Base-by-base conservation (phyloP, 2,329 filamentous ascomycete species). In the Huntiella omanensis region DNA sequence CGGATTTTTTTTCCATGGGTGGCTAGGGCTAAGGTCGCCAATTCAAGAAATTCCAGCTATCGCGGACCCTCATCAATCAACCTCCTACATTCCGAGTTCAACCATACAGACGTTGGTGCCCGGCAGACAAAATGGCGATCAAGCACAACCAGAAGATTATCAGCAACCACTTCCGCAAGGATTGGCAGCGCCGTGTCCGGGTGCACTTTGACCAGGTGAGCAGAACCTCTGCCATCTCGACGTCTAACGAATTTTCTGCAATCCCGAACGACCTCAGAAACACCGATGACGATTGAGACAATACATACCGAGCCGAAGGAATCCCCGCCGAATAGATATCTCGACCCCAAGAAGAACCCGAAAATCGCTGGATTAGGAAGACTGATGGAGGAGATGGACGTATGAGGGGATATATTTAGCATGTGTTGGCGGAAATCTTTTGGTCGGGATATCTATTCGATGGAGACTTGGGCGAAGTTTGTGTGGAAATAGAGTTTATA, bases 101-200 rank as follows among this genome's bases (percentile, higher is more conserved):
- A 46, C 44, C 44, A 49, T 44, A 49, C 44, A 49, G 40, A 43
- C 28, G 28, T 49, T 47, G 46, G 43, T 44, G 48, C 42, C 48
- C 34, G 48, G 48, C 48, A 49, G 48, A 49, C 49, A 50, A 47
- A 47, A 50, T 50, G 87, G 83, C 88, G 77, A 94, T 96, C 85
- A 93, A 93, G 80, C 86, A 95, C 83, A 96, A 96, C 75, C 86
- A 95, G 76, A 83, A 88, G 75, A 81, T 95, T 69, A 81, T 83
- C 67, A 83, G 88, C 78, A 93, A 92, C 79, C 87, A 95, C 68
- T 94, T 94, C 84, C 87, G 85, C 73, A 95, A 94, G 85, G 87
- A 98, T 77, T 98, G 91, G 91, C 87, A 96, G 72, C 84, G 86
- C 73, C 84, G 87, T 73, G 91, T 98, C 65, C 84, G 86, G 72